These are phyloP conservation scores for Phytopythium aichiense DNA, from an alignment of 352 stramenopile species.

Conservation along the genomic window DNA sequence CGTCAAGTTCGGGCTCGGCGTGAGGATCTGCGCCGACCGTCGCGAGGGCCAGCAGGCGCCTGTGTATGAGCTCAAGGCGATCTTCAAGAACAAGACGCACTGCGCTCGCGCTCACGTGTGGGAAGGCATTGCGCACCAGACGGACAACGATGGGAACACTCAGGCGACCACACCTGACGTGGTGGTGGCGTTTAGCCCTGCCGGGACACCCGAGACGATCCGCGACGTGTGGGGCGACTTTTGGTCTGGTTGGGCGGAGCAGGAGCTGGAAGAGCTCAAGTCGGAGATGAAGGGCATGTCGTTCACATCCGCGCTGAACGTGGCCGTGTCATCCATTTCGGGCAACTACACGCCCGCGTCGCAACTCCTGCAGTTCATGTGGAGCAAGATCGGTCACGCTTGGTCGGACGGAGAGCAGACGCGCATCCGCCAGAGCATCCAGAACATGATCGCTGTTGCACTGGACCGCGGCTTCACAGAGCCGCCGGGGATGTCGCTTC, in stretches of 20 bases:
- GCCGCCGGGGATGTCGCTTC: slow-evolving; percentile 47
- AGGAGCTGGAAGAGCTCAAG: slow-evolving; percentile 79
- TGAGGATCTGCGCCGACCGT: slow-evolving; percentile 72
- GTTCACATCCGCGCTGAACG: slow-evolving; percentile 64
- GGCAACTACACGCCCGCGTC: slow-evolving; percentile 75
- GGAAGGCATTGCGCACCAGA: slow-evolving; percentile 52
- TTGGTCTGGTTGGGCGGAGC: slow-evolving; percentile 82
- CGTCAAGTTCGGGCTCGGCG: slow-evolving; percentile 72
- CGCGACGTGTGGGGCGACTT: slow-evolving; percentile 83
- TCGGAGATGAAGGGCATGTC: slow-evolving; percentile 75
- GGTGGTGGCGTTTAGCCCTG: slow-evolving; percentile 77
- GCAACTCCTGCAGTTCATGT: slow-evolving; percentile 76
- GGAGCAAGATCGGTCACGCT: slow-evolving; percentile 73
- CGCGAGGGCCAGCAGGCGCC: slow-evolving; percentile 39
- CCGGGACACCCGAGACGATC: slow-evolving; percentile 78
- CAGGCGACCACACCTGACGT: slow-evolving; percentile 47
- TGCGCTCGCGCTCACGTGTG: slow-evolving; percentile 75
- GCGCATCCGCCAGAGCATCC: slow-evolving; percentile 77
- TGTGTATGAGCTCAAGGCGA: slow-evolving; percentile 81
- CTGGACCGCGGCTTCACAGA: slow-evolving; percentile 76
- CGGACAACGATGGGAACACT: slow-evolving; percentile 12
- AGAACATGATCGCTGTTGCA: slow-evolving; percentile 83
- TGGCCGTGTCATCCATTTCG: slow-evolving; percentile 76
- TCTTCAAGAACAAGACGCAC: slow-evolving; percentile 84
- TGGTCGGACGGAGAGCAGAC: slow-evolving; percentile 85